Evolutionary conservation across 306 rosid species (phyloP).

Genomic region (Citrullus amarus): DNA sequence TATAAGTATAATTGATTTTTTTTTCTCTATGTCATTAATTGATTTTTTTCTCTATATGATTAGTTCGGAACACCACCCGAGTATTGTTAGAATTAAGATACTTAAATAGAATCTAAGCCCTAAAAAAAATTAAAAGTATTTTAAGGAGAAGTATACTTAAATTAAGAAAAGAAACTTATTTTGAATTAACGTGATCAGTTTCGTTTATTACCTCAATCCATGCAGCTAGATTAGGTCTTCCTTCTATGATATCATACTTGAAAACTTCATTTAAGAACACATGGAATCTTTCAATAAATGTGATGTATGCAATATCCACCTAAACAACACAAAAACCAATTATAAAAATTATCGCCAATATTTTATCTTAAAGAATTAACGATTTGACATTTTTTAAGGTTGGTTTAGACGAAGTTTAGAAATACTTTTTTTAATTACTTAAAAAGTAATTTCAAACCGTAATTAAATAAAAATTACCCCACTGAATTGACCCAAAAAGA

Average conservation of each 20-base stretch:
- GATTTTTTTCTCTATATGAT: too few relatives aligned
- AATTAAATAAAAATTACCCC: conserved; percentile 19
- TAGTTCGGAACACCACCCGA: too few relatives aligned
- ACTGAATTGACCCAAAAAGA: conserved; percentile 65
- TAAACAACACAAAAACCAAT: conserved; percentile 19
- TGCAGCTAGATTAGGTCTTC: conserved; percentile 47
- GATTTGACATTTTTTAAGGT: too few relatives aligned
- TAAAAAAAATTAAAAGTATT: too few relatives aligned
- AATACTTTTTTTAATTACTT: rapidly evolving
- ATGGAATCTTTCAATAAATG: conserved; percentile 59
- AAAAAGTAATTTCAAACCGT: too few relatives aligned
- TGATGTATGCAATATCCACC: conserved; percentile 59
- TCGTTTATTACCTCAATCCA: conserved; percentile 39
- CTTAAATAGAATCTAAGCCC: too few relatives aligned
- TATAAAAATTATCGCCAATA: not conserved
- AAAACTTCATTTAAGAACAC: conserved; percentile 21
- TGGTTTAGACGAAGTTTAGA: too few relatives aligned
- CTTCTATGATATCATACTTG: conserved; percentile 42
- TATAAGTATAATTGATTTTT: not conserved
- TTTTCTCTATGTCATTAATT: too few relatives aligned
- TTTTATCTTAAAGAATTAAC: not conserved
- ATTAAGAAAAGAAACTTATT: too few relatives aligned
- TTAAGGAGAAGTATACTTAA: too few relatives aligned
- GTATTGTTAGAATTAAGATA: too few relatives aligned
- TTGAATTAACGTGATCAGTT: too few relatives aligned